Evolutionary conservation across 345 rosid genomes (phyloP).

Genomic region (Syzygium oleosum): DNA sequence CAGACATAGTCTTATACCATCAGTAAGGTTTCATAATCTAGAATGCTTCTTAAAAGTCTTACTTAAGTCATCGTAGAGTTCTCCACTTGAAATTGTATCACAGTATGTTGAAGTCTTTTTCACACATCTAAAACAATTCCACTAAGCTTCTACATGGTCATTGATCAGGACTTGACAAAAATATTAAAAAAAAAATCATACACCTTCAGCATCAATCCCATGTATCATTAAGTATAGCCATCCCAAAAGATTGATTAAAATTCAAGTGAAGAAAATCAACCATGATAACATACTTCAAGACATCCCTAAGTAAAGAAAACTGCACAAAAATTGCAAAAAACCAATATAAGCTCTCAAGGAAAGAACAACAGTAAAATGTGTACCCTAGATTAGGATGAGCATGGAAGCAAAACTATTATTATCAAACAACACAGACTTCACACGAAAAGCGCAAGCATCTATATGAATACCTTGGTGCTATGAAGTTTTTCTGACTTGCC

Average conservation of each 20-base stretch:
- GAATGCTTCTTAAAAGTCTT: not conserved
- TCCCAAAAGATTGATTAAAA: not conserved
- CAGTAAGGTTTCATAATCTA: not conserved
- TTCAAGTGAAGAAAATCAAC: not conserved
- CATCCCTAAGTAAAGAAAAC: not conserved
- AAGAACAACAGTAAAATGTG: not conserved
- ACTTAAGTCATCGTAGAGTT: not conserved
- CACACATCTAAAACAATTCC: not conserved
- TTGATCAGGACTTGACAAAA: not conserved
- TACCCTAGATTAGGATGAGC: not conserved
- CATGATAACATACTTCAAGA: not conserved
- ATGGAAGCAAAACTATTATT: not conserved
- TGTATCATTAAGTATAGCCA: not conserved
- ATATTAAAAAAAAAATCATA: not conserved
- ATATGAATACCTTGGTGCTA: slow-evolving; percentile 48
- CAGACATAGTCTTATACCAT: not conserved
- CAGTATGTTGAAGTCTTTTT: not conserved
- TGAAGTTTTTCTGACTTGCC: slow-evolving; percentile 37
- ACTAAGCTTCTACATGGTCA: not conserved
- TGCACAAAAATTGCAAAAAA: not conserved
- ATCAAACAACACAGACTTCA: not conserved
- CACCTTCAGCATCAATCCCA: not conserved
- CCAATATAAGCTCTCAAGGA: not conserved
- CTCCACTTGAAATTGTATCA: not conserved
- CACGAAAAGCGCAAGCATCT: not conserved